phyloP scores from a whole-genome alignment of 2,329 filamentous ascomycete genomes.

The Xylariales sp. region DNA sequence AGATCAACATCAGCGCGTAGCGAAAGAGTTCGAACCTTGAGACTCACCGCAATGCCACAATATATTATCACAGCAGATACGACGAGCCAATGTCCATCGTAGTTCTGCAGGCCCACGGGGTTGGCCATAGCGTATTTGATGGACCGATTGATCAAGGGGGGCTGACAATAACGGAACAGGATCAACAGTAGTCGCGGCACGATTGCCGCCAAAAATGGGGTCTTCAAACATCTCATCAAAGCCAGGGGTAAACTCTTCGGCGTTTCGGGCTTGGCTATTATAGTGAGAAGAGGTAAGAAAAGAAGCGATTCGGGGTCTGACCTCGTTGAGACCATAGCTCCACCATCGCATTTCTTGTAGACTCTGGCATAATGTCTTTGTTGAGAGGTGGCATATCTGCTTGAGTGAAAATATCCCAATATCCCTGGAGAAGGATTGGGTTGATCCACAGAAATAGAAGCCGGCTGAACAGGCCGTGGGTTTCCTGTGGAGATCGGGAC shows the following conservation, averaged over 20 bases:
- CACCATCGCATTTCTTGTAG: neutral
- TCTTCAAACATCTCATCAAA: neutral
- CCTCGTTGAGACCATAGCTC: neutral
- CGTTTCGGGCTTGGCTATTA: conserved; percentile 1
- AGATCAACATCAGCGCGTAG: neutral
- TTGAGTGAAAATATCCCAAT: neutral
- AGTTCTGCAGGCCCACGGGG: neutral
- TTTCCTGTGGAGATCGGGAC: neutral
- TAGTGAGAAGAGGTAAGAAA: neutral
- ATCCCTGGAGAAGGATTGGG: neutral
- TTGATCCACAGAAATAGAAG: conserved; percentile 2
- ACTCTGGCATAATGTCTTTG: neutral
- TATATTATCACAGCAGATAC: conserved; percentile 2
- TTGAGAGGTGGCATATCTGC: neutral
- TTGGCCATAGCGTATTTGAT: neutral
- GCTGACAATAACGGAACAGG: conserved; percentile 1
- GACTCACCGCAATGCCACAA: conserved; percentile 2
- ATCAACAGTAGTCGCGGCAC: neutral
- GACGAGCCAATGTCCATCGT: neutral
- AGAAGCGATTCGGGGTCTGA: neutral
- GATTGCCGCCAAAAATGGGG: neutral
- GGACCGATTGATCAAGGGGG: neutral
- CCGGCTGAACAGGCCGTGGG: neutral
- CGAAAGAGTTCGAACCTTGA: neutral
- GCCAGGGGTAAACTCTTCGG: neutral